Base-by-base conservation (phyloP, 768 basidiomycete genomes). In the Kwoniella sp. region DNA sequence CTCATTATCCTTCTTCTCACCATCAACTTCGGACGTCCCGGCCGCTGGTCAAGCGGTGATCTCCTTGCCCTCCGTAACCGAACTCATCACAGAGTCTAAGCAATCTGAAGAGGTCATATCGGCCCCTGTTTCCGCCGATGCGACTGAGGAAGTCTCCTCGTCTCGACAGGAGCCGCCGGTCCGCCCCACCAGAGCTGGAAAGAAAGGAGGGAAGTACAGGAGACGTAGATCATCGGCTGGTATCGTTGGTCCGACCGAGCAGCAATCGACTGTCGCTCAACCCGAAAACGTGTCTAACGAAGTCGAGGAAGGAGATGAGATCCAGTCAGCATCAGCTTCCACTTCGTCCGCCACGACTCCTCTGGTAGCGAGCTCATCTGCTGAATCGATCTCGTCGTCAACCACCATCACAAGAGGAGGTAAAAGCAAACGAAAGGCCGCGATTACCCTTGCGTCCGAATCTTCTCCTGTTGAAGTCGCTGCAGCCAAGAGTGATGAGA, bases 1-100 rank as follows among this genome's bases (percentile, higher is more conserved):
- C 6, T 68, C 70, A 1, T 60, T 69, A 27, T 58, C 58, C 7
- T 55, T 70, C 25, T 70, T 70, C 50, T 50, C 57, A 7, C 65
- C 68, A 8, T 37, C 61, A 1, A 21, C 37, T 33, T 19, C n/a
- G 29, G n/a, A 37, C 15, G 27, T 26, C n/a, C 55, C 55, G 1
- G 24, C 63, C 30, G 40, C 51, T 54, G 52, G 33, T 54, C 51
- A 61, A 27, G 13, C 52, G 22, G 36, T 53, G 19, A 36, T 19
- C 17, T 13, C 5, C 5, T 44, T 15, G 40, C 40, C 40, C 17
- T 10, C 40, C 3, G 3, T 19, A 44, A 19, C 17, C 40, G 40
- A 44, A 15, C 7, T 44, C 17, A 19, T 15, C 3, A 9, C 40
- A 15, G 17, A 9, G 17, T 15, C 40, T 10, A 10, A 10, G 17